Evolutionary conservation across 2,329 filamentous ascomycete genomes (phyloP), one percentile per base, ranked within the genome.

Genomic region (Blastomyces gilchristii): DNA sequence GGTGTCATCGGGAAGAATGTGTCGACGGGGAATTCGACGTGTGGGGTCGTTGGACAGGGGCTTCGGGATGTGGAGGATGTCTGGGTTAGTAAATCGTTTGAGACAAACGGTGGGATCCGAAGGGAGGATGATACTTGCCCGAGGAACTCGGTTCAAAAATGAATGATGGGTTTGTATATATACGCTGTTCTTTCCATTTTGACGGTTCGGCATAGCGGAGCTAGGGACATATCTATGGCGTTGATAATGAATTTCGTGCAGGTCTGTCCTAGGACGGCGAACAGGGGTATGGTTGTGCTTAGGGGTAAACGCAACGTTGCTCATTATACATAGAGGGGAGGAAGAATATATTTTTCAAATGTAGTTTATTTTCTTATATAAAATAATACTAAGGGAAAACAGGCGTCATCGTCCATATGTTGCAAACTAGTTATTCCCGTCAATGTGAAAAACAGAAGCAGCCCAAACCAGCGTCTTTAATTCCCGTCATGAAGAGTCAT

Each of bases 401-500:
- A 49, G n/a, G 5, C 9, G 45, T 49, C 45, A n/a, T 34, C 28
- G n/a, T 54, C 12, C 50, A 34, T 54, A 8, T 28, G 28, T 54
- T 2, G 28, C 14, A 54, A 34, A 54, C 28, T 28, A 34, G 14
- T 34, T 18, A 34, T 54, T n/a, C 50, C 50, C 22, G n/a, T 50
- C n/a, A 50, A 25, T 12, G 25, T 47, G 11, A 50, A 12, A 50
- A 45, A 12, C 12, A 43, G 41, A 50, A 25, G n/a, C 47, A 12
- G n/a, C 47, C n/a, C 8, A 50, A 50, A 47, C 7, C 39, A 25
- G 14, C 57, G 9, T 59, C 45, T 59, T 22, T 59, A 49, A 31
- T 28, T 58, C n/a, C 37, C 12, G 12, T 59, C 57, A 47, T 59
- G 57, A 59, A 59, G 31, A 45, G n/a, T 59, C 43, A 47, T 59